Conservation (phyloP, 495 filamentous ascomycete species). For the Xylaria acuta region DNA sequence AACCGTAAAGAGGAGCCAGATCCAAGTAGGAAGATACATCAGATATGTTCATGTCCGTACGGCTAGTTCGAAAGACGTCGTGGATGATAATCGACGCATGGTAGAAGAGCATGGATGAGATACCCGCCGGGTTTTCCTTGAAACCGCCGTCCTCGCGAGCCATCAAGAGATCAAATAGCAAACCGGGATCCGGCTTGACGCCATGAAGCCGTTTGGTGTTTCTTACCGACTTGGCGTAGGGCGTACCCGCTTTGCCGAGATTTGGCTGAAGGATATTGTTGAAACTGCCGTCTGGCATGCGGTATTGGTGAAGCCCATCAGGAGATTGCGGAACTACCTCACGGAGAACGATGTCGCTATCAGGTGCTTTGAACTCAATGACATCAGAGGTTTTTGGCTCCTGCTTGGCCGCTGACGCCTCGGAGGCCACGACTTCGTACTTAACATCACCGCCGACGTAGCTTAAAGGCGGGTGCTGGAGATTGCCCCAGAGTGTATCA, state of each 20-base stretch:
- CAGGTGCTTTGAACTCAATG: conserved; percentile 42
- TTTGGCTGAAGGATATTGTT: conserved; percentile 70
- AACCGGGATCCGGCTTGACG: conserved; percentile 72
- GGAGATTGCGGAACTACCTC: conserved; percentile 43
- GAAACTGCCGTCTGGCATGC: conserved; percentile 71
- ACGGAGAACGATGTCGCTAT: conserved; percentile 44
- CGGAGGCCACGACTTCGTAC: conserved; percentile 37
- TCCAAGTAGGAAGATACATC: conserved; percentile 81
- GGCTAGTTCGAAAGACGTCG: conserved; percentile 57
- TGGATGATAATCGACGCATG: conserved; percentile 85
- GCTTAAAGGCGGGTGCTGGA: conserved; percentile 71
- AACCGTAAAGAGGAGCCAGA: conserved; percentile 81
- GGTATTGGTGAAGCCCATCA: conserved; percentile 55
- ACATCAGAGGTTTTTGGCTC: conserved; percentile 29
- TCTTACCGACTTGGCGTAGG: conserved; percentile 74
- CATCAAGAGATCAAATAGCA: conserved; percentile 77
- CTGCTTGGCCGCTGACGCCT: conserved; percentile 8
- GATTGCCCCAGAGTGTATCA: conserved; percentile 68
- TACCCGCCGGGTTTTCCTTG: conserved; percentile 70
- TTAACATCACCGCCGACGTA: conserved; percentile 52
- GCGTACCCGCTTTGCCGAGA: conserved; percentile 61
- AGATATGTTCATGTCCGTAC: conserved; percentile 41
- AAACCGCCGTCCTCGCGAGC: conserved; percentile 60
- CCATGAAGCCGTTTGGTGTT: conserved; percentile 51
- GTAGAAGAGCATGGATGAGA: conserved; percentile 86